Percentiles rank a stretch among this genome's conserved stretches.
These are phyloP conservation scores for Solidago caesia DNA, from an alignment of 129 eudicot genomes.

Conservation along the genomic window DNA sequence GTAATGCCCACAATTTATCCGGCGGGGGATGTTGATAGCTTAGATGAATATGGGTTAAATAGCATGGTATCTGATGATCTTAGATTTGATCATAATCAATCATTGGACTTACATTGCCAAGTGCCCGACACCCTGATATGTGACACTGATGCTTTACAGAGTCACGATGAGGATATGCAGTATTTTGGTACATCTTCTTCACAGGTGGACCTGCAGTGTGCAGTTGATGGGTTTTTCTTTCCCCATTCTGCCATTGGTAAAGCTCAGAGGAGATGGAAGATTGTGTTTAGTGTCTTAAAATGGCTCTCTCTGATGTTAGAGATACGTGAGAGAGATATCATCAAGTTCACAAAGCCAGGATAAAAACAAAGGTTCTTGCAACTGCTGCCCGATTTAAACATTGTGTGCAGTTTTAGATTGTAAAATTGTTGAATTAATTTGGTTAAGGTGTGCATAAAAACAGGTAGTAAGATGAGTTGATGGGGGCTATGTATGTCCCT, in stretches of 20 bases:
- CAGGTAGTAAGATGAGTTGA: constrained; percentile 18
- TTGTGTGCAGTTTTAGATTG: constrained; percentile 41
- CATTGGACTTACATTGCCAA: constrained; percentile 30
- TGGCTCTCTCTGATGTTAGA: constrained; percentile 42
- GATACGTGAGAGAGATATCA: constrained; percentile 34
- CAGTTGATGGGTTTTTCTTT: constrained; percentile 41
- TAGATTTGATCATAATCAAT: constrained; percentile 46
- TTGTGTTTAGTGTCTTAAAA: constrained; percentile 51
- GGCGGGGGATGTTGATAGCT: constrained; percentile 29
- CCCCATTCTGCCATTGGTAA: constrained; percentile 43
- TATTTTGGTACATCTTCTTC: constrained; percentile 43
- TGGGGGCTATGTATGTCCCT: constrained; percentile 1
- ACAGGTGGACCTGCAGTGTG: constrained; percentile 43
- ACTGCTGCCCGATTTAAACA: constrained; percentile 32
- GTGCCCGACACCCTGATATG: constrained; percentile 41
- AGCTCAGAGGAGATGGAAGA: constrained; percentile 66
- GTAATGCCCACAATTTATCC: constrained; percentile 48
- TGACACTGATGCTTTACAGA: constrained; percentile 34
- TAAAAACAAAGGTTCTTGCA: constrained; percentile 18
- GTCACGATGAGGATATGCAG: constrained; percentile 36
- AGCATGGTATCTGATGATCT: constrained; percentile 49
- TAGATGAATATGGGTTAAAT: constrained; percentile 48
- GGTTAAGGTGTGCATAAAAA: constrained; percentile 26
- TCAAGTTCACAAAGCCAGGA: constrained; percentile 21
- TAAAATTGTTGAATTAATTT: constrained; percentile 6